Evolutionary conservation across 768 basidiomycete species (phyloP), one percentile per base, ranked within the genome.

Genomic region (Calocera cornea): DNA sequence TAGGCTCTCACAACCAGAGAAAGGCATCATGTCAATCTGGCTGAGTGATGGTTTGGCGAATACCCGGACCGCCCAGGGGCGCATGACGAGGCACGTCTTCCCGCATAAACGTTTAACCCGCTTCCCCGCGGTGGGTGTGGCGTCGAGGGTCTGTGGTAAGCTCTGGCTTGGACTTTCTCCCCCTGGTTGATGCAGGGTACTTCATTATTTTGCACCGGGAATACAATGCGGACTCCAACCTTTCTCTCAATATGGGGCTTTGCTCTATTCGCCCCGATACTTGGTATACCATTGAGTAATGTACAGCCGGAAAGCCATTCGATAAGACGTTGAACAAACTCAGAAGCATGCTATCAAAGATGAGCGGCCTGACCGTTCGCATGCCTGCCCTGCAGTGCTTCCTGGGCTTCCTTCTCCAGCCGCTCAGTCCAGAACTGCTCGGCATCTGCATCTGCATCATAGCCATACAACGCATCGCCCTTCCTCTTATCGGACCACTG

Each of bases 401-500:
- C 44, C 44, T 47, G 16, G 44, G 8, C 54, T 8, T 60, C 54
- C 60, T 68, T 68, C 66, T 68, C 41, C 1, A 69, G 69, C 19
- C 49, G 31, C 41, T 66, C 63, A 16, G 34, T 47, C 67, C 70
- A 69, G 60, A 66, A 71, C 19, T 66, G 41, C 17, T 70, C 64
- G 16, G 65, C 71, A 2, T 65, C 71, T 27, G 54, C 29, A 29
- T 67, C 63, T 8, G 71, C 68, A 66, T 71, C 68, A 54, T 71
- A 71, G 16, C 78, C 77, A 73, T 84, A 86, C 71, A 82, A 80
- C 2, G 70, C 70, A 38, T 60, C 67, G 65, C 74, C 84, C 78
- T 83, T 84, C 64, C 72, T 74, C 71, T 77, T 79, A 72, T 86
- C 84, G 3, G 84, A 83, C 85, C 85, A 86, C 69, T 83, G 79